These are phyloP conservation scores for Fibroporia radiculosa DNA, from an alignment of 768 basidiomycete species.

Conservation along the genomic window DNA sequence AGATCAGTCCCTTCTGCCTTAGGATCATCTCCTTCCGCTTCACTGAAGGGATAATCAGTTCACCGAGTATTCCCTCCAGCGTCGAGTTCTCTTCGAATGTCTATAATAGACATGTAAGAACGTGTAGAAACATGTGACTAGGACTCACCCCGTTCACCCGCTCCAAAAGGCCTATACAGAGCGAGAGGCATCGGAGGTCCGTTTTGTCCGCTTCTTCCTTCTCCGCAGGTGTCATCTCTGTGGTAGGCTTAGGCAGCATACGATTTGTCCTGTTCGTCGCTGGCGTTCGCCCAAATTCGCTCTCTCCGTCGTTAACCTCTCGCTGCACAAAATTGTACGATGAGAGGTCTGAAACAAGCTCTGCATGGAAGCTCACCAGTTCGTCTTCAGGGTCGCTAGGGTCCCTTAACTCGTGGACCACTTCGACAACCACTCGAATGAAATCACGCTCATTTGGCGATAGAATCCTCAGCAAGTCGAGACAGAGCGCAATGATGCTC, in stretches of 20 bases:
- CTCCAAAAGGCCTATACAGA: slow-evolving; percentile 82
- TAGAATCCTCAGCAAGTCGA: slow-evolving; percentile 75
- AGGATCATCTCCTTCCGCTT: slow-evolving; percentile 78
- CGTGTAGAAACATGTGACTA: not conserved
- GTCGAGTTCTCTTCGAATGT: slow-evolving; percentile 63
- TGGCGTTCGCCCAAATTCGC: slow-evolving; percentile 26
- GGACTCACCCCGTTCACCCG: slow-evolving; percentile 65
- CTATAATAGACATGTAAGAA: slow-evolving; percentile 22
- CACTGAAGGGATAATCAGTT: slow-evolving; percentile 87
- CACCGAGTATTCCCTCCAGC: slow-evolving; percentile 58
- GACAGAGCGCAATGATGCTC: slow-evolving; percentile 58
- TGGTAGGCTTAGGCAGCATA: slow-evolving; percentile 24
- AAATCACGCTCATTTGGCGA: slow-evolving; percentile 75
- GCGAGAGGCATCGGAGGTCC: slow-evolving; percentile 65
- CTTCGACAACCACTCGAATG: slow-evolving; percentile 83
- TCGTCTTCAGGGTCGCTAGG: slow-evolving; percentile 33
- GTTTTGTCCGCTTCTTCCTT: slow-evolving; percentile 49
- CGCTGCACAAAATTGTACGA: not conserved
- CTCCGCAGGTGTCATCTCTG: slow-evolving; percentile 52
- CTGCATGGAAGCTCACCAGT: slow-evolving; percentile 10
- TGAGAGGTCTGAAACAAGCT: not conserved
- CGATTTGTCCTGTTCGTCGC: slow-evolving; percentile 16
- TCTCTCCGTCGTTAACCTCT: slow-evolving; percentile 23
- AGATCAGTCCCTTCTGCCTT: slow-evolving; percentile 73
- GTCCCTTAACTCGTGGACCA: slow-evolving; percentile 74